Evolutionary conservation across 2,329 filamentous ascomycete species (phyloP).

Genomic region (Fusarium haematococcum): DNA sequence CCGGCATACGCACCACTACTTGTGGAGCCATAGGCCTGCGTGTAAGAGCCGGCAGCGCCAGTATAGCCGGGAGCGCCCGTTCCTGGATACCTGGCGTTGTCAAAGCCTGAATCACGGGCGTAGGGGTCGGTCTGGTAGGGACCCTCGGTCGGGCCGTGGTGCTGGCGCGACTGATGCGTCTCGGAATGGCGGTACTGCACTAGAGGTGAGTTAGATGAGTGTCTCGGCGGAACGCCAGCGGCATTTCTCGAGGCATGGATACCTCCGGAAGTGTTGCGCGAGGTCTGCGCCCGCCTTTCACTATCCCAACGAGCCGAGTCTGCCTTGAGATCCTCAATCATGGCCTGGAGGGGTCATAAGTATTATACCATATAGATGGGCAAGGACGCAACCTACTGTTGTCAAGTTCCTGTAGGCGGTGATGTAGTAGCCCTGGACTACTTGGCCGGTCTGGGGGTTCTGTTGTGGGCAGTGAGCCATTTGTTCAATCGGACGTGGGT

Average conservation of each 20-base stretch:
- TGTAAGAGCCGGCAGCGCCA: slow-evolving; percentile 55
- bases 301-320: slow-evolving; percentile 72
- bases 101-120: slow-evolving; percentile 56
- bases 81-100: slow-evolving; percentile 62
- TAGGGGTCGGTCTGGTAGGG: slow-evolving; percentile 52
- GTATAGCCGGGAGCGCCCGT: slow-evolving; percentile 62
- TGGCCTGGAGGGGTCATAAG: slow-evolving; percentile 59
- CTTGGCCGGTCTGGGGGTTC: slow-evolving; percentile 68
- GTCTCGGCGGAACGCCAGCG: slow-evolving; percentile 61
- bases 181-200: slow-evolving; percentile 69
- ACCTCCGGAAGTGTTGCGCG: slow-evolving; percentile 68
- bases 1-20: slow-evolving; percentile 48
- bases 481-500: slow-evolving; percentile 25
- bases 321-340: slow-evolving; percentile 73
- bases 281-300: slow-evolving; percentile 68
- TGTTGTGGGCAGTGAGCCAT: slow-evolving; percentile 47
- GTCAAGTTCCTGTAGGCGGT: slow-evolving; percentile 84
- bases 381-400: slow-evolving; percentile 66
- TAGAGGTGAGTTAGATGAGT: slow-evolving; percentile 69
- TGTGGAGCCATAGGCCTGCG: slow-evolving; percentile 45
- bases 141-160: slow-evolving; percentile 59
- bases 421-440: slow-evolving; percentile 80
- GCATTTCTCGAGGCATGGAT: slow-evolving; percentile 65
- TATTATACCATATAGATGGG: background rate
- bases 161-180: slow-evolving; percentile 61